Evolutionary conservation across 225 moss, liverwort and hornwort species (phyloP).

Genomic region (Bryoerythrophyllum caledonicum): DNA sequence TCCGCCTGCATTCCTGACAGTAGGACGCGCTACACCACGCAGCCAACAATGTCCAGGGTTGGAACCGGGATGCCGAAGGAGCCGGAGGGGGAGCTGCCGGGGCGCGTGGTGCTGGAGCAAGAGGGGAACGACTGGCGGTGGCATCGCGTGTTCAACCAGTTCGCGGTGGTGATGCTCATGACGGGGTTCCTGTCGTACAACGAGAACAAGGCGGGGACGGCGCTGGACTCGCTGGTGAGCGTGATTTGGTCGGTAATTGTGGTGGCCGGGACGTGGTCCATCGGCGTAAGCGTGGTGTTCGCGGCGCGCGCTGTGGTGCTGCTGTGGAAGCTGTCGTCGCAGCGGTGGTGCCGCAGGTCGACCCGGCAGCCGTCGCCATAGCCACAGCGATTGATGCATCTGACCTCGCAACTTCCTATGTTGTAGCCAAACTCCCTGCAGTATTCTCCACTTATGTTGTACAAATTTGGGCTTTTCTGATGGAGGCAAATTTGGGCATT

Average conservation of each 20-base stretch:
- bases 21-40: no score
- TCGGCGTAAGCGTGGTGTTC: conserved; percentile 11
- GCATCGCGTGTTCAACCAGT: conserved; percentile 15
- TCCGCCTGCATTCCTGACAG: not conserved
- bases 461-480: no score
- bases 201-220: not conserved
- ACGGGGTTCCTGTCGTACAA: not conserved
- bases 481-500: no score
- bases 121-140: conserved; percentile 11
- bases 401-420: no score
- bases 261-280: conserved; percentile 11
- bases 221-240: not conserved
- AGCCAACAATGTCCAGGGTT: no score
- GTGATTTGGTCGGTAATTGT: conserved; percentile 11
- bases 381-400: no score
- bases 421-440: no score
- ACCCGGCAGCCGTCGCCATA: no score
- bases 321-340: not conserved
- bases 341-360: not conserved
- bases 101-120: no score
- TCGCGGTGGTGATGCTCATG: conserved; percentile 8
- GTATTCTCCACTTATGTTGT: no score
- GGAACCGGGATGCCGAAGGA: not conserved
- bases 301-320: not conserved
- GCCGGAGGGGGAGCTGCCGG: not conserved